Evolutionary conservation across 2,329 filamentous ascomycete genomes (phyloP), one percentile per base, ranked within the genome.

Genomic region (Leptographium galeiforme): DNA sequence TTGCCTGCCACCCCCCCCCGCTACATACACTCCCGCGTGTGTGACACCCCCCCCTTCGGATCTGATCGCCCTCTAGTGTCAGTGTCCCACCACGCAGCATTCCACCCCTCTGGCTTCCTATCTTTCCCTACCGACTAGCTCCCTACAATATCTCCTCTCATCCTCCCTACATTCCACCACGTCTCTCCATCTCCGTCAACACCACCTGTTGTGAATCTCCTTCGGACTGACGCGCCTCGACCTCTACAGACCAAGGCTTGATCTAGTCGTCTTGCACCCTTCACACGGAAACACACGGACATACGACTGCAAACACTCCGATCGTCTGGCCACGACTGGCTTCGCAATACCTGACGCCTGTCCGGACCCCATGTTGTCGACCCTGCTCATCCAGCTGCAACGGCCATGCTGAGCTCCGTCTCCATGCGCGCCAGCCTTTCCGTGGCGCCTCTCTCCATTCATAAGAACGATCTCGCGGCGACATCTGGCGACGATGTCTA

Each of bases 391-490:
- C 38, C 55, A 62, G 59, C 67, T 68, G 68, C 70, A 68, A 70
- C 65, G 67, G 71, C 69, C 62, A 73, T 72, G 71, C 69, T 71
- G 66, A 70, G 67, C 59, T 67, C 71, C 60, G 67, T 73, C 61
- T 63, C 70, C 54, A 68, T 72, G 66, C 73, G 77, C 67, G 71
- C 77, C 64, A 82, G 77, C 70, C 72, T 79, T 52, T 75, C 79
- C 64, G 77, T 82, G 68, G 79, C 79, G 63, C 79, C 80, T 55
- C 69, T 83, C 56, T 63, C 72, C 50, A 73, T 81, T 56, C 67
- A 73, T 48, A 80, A 77, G 63, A 62, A 64, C 46, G 44, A 39
- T 47, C 63, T 10, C 32, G 51, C 62, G 39, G 61, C 61, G 53
- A 62, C 61, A 54, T 59, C 65, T 51, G 54, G 52, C 52, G 61